A percentile compares a stretch with the other conserved stretches of the same genome.
These are phyloP conservation scores for Circinella umbellata DNA, from an alignment of 371 early-diverging fungal genomes.

Conservation along the genomic window DNA sequence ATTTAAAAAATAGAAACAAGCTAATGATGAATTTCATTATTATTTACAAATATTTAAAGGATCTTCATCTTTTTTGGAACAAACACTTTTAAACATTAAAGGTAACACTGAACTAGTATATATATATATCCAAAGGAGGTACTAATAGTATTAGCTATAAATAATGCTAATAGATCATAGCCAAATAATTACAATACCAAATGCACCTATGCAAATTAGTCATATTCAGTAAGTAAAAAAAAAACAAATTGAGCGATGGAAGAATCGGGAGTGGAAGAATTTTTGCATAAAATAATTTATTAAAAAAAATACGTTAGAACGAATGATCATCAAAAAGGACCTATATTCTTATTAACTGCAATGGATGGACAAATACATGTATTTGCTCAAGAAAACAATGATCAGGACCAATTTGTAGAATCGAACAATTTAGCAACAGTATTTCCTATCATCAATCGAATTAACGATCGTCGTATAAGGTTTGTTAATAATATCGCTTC, in stretches of 20 bases:
- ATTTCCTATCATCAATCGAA: slow-evolving; percentile 45
- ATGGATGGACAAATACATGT: slow-evolving; percentile 52
- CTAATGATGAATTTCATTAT: slow-evolving; percentile 27
- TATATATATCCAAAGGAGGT: no score
- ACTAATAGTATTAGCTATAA: no score
- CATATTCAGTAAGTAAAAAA: slow-evolving; percentile 41
- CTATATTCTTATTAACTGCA: slow-evolving; percentile 43
- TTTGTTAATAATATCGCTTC: slow-evolving; percentile 5
- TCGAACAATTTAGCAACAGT: neutral
- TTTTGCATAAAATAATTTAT: no score
- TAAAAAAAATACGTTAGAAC: slow-evolving; percentile 22
- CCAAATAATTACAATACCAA: slow-evolving; percentile 43
- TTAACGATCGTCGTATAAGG: slow-evolving; percentile 43
- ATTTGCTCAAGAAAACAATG: slow-evolving; percentile 37
- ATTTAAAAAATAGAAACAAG: slow-evolving; percentile 27
- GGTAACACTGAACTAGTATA: slow-evolving; percentile 13
- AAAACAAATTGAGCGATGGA: neutral
- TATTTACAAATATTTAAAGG: slow-evolving; percentile 41
- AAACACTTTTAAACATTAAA: slow-evolving; percentile 36
- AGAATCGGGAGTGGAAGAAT: no score
- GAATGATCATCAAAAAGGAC: slow-evolving; percentile 15
- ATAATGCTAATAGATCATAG: slow-evolving; percentile 22
- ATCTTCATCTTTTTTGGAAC: slow-evolving; percentile 36
- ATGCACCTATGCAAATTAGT: slow-evolving; percentile 54
- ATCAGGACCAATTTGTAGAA: slow-evolving; percentile 12